Evolutionary conservation across 441 rosid genomes (phyloP), one percentile per base, ranked within the genome.

Genomic region (Croton setiger): DNA sequence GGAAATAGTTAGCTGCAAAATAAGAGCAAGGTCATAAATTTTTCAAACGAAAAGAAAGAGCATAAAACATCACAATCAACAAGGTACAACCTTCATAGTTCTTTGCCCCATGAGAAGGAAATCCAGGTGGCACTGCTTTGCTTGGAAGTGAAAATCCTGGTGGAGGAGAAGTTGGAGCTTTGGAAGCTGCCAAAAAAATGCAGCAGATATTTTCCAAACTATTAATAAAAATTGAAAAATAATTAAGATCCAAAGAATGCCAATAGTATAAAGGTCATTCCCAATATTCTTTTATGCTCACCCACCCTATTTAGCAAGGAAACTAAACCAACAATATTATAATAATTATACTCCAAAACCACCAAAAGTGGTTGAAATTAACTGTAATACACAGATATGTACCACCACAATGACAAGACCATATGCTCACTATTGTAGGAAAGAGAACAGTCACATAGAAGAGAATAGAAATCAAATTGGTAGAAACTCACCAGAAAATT

Each of bases 91-190:
- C 86, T 62, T 75, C 81, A 63, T 63, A 74, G 84, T 88, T 86
- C 72, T 74, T 31, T 77, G 90, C 85, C 71, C 79, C 93, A 44
- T 80, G 88, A 63, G 86, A 81, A 69, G 88, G 81, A 75, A 93
- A 91, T 56, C 95, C 96, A 2, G 95, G 97, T 52, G 97, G 97
- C 21, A 91, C 89, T 49, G 84, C 81, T 81, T 84, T 89, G 72
- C 73, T 88, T 60, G 95, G 83, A 58, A 81, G 82, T 44, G 96
- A 77, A 75, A 93, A 93, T 71, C 98, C 98, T 62, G 97, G 98
- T 10, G n/a, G n/a, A n/a, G 97, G 88, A 27, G 93, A 83, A 43
- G 81, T 70, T 70, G 84, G 93, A 78, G 89, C 79, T 72, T 89
- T 86, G 58, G 96, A 79, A 76, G 78, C 95, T 82, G 88, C 72